These are phyloP conservation scores for Termitomyces sp. DNA, from an alignment of 768 basidiomycete species.

Conservation along the genomic window DNA sequence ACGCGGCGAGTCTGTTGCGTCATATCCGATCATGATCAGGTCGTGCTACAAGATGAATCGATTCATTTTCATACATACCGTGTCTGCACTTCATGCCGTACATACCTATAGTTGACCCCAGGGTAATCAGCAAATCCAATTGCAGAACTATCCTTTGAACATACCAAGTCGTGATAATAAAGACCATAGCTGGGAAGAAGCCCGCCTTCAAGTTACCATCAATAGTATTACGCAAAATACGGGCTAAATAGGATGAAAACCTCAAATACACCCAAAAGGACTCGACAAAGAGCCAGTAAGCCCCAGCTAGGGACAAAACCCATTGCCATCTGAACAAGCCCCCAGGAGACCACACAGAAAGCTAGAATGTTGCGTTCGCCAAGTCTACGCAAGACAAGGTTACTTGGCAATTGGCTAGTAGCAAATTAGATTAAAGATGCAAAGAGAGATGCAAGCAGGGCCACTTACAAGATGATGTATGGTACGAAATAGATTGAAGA, in stretches of 20 bases:
- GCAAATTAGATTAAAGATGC: not conserved
- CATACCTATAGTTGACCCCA: constrained; percentile 37
- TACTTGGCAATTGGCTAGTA: constrained; percentile 42
- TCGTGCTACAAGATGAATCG: not conserved
- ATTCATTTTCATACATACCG: constrained; percentile 27
- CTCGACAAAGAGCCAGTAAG: constrained; percentile 35
- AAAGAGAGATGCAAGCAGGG: not conserved
- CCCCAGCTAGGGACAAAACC: constrained; percentile 44
- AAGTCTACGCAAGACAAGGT: constrained; percentile 37
- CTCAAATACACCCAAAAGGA: constrained; percentile 41
- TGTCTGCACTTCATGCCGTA: constrained; percentile 48
- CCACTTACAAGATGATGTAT: constrained; percentile 43
- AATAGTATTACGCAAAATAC: not conserved
- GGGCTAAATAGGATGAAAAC: constrained; percentile 18
- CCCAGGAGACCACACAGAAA: constrained; percentile 43
- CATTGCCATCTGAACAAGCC: constrained; percentile 41
- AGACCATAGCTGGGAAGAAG: constrained; percentile 48
- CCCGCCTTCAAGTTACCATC: constrained; percentile 32
- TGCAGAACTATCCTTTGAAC: not conserved
- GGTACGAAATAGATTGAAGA: constrained; percentile 44
- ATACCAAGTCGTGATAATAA: constrained; percentile 48
- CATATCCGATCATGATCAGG: not conserved
- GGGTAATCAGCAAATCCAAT: not conserved
- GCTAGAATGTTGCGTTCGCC: constrained; percentile 40
- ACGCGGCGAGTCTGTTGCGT: constrained; percentile 38